A percentile compares a stretch with the other conserved stretches of the same genome.
Evolutionary conservation across 2,329 filamentous ascomycete species (phyloP).

Genomic region (Trichoderma arundinaceum): DNA sequence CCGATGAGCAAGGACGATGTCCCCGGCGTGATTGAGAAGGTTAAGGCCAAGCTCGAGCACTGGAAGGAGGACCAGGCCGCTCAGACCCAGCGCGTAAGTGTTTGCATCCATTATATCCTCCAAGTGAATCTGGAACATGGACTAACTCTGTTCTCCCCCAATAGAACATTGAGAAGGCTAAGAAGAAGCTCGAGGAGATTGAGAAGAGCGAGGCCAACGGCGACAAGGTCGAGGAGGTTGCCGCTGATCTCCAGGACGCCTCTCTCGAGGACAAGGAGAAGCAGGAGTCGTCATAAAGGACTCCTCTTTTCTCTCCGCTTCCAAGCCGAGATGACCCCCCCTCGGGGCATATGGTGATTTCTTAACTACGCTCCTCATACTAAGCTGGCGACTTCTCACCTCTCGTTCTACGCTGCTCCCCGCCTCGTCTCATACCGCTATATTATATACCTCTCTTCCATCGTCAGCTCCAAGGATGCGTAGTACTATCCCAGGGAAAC

Average conservation of each 20-base stretch:
- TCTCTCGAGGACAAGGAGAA: slow-evolving; percentile 60
- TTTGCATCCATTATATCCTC: neutral
- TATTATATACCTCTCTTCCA: neutral
- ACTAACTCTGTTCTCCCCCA: slow-evolving; percentile 3
- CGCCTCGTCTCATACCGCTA: neutral
- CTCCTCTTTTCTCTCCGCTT: slow-evolving; percentile 7
- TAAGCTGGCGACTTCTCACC: neutral
- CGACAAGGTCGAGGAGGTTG: slow-evolving; percentile 59
- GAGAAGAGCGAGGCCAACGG: slow-evolving; percentile 61
- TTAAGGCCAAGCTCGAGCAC: slow-evolving; percentile 86
- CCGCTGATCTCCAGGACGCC: slow-evolving; percentile 57
- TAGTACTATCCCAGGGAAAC: neutral
- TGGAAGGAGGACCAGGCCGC: slow-evolving; percentile 91
- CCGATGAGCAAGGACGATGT: slow-evolving; percentile 87
- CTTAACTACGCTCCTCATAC: slow-evolving; percentile 2
- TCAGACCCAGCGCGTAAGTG: slow-evolving; percentile 85
- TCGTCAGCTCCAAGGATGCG: slow-evolving; percentile 12
- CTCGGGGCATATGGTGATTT: neutral
- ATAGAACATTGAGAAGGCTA: slow-evolving; percentile 94
- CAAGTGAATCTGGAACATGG: neutral
- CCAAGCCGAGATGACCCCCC: neutral
- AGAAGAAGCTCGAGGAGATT: slow-evolving; percentile 91
- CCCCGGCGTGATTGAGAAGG: slow-evolving; percentile 79
- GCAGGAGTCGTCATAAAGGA: slow-evolving; percentile 54
- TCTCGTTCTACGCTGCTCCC: neutral